phyloP scores from a whole-genome alignment of 2,329 filamentous ascomycete species.

The Ambrosiella beaveri region DNA sequence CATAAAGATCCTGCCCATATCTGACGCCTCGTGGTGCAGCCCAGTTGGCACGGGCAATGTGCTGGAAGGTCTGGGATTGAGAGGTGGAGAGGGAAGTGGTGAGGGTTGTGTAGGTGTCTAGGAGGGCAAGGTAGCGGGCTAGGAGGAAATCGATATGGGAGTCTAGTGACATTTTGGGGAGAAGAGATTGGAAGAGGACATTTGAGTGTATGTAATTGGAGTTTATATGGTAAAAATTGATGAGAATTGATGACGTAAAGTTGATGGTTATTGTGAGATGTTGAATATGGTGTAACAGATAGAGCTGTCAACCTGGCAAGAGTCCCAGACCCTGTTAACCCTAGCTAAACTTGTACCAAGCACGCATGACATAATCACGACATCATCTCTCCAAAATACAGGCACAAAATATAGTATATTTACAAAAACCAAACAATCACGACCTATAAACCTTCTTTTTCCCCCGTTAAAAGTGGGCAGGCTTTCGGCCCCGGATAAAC shows the following conservation, averaged over 20 bases:
- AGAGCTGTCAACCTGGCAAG: too few relatives aligned
- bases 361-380: too few relatives aligned
- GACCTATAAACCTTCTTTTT: not conserved
- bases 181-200: not conserved
- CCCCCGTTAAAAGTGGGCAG: not conserved
- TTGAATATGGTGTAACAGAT: too few relatives aligned
- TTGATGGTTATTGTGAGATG: too few relatives aligned
- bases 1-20: constrained; percentile 55
- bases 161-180: constrained; percentile 13
- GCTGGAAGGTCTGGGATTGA: constrained; percentile 38
- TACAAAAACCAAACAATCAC: not conserved
- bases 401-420: not conserved
- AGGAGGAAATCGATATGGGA: constrained; percentile 42
- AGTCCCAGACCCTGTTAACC: too few relatives aligned
- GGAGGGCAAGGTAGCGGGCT: constrained; percentile 44
- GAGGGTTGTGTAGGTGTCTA: constrained; percentile 49
- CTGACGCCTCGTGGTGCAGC: constrained; percentile 42
- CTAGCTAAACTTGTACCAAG: too few relatives aligned
- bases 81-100: constrained; percentile 34
- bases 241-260: too few relatives aligned
- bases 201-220: too few relatives aligned
- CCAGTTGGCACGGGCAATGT: constrained; percentile 61
- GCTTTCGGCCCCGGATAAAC: constrained; percentile 19
- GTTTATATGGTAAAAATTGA: too few relatives aligned
- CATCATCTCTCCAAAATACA: too few relatives aligned